phyloP scores from a whole-genome alignment of 2,329 filamentous ascomycete species.

The Talaromyces atroroseus region DNA sequence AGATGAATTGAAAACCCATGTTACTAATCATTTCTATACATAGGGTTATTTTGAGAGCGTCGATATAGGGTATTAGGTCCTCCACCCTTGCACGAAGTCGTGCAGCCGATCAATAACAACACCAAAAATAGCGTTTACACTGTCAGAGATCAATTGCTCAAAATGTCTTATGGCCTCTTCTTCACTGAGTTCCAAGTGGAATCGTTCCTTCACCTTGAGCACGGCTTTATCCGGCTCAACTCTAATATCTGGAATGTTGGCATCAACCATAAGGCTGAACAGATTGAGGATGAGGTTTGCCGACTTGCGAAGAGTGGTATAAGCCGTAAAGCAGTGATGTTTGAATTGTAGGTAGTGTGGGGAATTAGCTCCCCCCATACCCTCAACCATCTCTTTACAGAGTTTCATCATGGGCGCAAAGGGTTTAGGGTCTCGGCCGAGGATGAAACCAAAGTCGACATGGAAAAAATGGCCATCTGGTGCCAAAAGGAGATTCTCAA shows the following conservation, averaged over 20 bases:
- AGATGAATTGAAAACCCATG: too few relatives aligned
- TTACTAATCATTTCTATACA: not conserved
- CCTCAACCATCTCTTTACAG: constrained; percentile 96
- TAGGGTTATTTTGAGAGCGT: not conserved
- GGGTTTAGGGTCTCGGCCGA: constrained; percentile 93
- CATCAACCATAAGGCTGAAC: constrained; percentile 95
- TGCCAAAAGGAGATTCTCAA: constrained; percentile 88
- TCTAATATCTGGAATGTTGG: constrained; percentile 92
- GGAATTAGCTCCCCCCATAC: constrained; percentile 82
- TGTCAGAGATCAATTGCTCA: constrained; percentile 85
- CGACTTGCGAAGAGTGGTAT: constrained; percentile 82
- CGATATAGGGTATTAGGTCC: constrained; percentile 47
- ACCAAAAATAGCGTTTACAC: constrained; percentile 80
- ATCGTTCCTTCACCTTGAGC: constrained; percentile 88
- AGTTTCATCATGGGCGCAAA: constrained; percentile 97
- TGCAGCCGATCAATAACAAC: constrained; percentile 94
- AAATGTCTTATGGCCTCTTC: constrained; percentile 87
- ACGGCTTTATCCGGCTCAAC: constrained; percentile 91
- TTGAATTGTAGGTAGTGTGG: constrained; percentile 85
- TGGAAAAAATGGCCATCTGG: constrained; percentile 96
- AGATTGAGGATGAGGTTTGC: constrained; percentile 89
- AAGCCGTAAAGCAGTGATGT: constrained; percentile 93
- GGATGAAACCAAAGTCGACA: constrained; percentile 96
- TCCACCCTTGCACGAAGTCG: constrained; percentile 86
- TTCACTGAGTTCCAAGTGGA: constrained; percentile 85